Percentiles rank a stretch among this genome's conserved stretches.
phyloP scores from a whole-genome alignment of 148 eudicot species.

The Limonium bicolor region DNA sequence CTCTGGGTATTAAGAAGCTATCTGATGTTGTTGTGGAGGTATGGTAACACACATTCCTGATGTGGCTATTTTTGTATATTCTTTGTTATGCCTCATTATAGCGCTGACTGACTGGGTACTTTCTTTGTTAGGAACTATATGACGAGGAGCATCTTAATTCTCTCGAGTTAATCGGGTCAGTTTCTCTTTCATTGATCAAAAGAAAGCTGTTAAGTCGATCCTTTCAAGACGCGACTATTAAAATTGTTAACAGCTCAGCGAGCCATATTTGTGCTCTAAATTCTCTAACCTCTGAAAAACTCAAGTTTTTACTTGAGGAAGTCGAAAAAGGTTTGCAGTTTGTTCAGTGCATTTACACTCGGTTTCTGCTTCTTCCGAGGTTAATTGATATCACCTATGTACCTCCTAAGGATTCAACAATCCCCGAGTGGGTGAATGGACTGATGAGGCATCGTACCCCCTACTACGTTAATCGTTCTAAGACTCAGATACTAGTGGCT shows the following conservation, averaged over 20 bases:
- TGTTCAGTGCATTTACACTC: constrained; percentile 62
- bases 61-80: neutral
- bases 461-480: constrained; percentile 44
- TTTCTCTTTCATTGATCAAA: constrained; percentile 35
- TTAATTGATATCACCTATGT: constrained; percentile 56
- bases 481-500: constrained; percentile 44
- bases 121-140: constrained; percentile 47
- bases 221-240: constrained; percentile 73
- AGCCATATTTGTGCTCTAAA: constrained; percentile 20
- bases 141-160: constrained; percentile 28
- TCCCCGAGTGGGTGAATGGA: constrained; percentile 61
- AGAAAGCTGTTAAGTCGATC: constrained; percentile 56
- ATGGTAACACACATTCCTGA: constrained; percentile 6
- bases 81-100: neutral
- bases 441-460: constrained; percentile 58
- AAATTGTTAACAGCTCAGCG: constrained; percentile 30
- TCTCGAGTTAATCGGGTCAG: constrained; percentile 44
- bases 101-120: neutral
- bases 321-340: constrained; percentile 64
- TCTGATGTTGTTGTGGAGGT: constrained; percentile 95
- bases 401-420: constrained; percentile 27
- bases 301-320: constrained; percentile 26
- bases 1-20: constrained; percentile 63
- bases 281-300: constrained; percentile 18
- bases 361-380: constrained; percentile 65